Evolutionary conservation across 2,329 filamentous ascomycete genomes (phyloP).

Genomic region (Exophiala sideris): DNA sequence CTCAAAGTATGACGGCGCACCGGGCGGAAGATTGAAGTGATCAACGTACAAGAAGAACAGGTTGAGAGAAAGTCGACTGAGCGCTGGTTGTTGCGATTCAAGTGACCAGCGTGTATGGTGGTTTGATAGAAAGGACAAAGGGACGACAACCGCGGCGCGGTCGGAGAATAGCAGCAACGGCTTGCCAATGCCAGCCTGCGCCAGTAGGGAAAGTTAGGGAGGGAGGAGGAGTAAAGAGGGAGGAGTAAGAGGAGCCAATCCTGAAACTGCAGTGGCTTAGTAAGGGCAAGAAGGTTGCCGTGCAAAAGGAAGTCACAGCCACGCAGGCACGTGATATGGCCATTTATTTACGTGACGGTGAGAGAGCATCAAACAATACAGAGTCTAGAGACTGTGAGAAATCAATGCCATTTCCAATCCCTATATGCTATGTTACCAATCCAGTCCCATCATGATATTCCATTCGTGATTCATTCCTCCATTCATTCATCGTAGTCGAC

Average conservation of each 20-base stretch:
- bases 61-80: slow-evolving; percentile 6
- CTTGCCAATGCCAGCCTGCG: too few relatives aligned
- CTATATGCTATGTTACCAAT: not conserved
- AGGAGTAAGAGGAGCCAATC: not conserved
- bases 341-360: not conserved
- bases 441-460: not conserved
- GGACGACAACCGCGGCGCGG: slow-evolving; percentile 11
- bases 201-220: not conserved
- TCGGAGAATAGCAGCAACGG: slow-evolving; percentile 8
- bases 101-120: slow-evolving; percentile 18
- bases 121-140: slow-evolving; percentile 1
- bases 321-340: not conserved
- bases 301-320: too few relatives aligned
- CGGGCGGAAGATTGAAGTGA: slow-evolving; percentile 12
- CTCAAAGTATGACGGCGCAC: slow-evolving; percentile 2
- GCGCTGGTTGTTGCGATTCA: slow-evolving; percentile 11
- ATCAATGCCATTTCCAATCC: not conserved
- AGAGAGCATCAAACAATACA: too few relatives aligned
- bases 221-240: not conserved
- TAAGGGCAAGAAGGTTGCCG: too few relatives aligned
- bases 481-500: not conserved
- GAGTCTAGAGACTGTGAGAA: too few relatives aligned
- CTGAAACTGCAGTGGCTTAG: not conserved
- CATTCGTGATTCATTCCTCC: not conserved
- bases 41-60: slow-evolving; percentile 24